Percentiles rank a stretch among this genome's conserved stretches.
These are phyloP conservation scores for Phaeophleospora eucalypticola DNA, from an alignment of 2,329 filamentous ascomycete species.

Conservation along the genomic window DNA sequence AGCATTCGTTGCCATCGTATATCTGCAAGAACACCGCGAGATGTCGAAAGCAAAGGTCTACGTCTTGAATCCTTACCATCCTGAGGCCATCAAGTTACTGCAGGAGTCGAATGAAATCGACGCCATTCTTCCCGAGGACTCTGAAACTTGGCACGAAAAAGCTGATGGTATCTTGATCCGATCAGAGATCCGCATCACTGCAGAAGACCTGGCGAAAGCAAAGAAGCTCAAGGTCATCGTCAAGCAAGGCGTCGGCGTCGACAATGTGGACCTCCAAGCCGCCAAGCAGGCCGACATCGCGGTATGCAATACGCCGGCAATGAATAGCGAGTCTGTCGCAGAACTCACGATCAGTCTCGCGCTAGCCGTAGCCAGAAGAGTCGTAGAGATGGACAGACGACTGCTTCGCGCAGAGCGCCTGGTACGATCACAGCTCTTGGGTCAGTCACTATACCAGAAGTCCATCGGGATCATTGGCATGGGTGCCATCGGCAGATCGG, in stretches of 20 bases:
- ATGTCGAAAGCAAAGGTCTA: constrained; percentile 12
- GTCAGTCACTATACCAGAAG: constrained; percentile 31
- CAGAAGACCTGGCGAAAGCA: constrained; percentile 22
- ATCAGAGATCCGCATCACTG: constrained; percentile 22
- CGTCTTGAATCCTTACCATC: constrained; percentile 30
- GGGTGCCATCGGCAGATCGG: constrained; percentile 35
- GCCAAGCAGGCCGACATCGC: constrained; percentile 42
- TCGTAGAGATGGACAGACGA: constrained; percentile 29
- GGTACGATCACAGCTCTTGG: constrained; percentile 28
- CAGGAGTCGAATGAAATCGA: constrained; percentile 14
- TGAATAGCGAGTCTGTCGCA: constrained; percentile 42
- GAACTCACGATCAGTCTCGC: constrained; percentile 34
- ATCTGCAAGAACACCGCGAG: neutral
- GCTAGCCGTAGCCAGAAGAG: constrained; percentile 30
- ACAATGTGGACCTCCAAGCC: constrained; percentile 45
- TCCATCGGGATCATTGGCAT: constrained; percentile 38
- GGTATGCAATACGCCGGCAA: constrained; percentile 45
- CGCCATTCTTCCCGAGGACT: constrained; percentile 21
- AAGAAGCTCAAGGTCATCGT: constrained; percentile 41
- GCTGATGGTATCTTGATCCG: constrained; percentile 26
- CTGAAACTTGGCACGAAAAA: constrained; percentile 19
- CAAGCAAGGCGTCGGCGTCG: constrained; percentile 46
- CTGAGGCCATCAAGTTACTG: constrained; percentile 24
- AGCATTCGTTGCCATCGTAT: too few species aligned
- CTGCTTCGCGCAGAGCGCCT: constrained; percentile 24